These are phyloP conservation scores for Alternaria ethzedia DNA, from an alignment of 2,329 filamentous ascomycete species.

Conservation along the genomic window DNA sequence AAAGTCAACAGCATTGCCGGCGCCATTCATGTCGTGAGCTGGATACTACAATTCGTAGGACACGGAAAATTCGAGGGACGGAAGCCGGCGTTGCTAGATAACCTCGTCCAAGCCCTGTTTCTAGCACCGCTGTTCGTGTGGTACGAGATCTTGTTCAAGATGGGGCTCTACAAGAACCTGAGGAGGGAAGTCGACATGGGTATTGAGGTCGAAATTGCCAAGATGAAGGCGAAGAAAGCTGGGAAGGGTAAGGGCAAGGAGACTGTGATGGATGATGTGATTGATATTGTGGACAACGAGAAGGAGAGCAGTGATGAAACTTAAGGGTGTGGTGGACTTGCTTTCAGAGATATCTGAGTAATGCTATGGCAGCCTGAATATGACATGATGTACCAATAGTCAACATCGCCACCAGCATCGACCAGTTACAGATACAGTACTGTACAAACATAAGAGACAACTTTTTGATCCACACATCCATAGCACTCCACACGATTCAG, in stretches of 20 bases:
- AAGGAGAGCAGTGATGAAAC: neutral
- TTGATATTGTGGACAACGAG: neutral
- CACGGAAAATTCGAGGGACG: slow-evolving; percentile 88
- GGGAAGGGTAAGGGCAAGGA: neutral
- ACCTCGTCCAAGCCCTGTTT: slow-evolving; percentile 87
- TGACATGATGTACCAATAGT: too few relatives aligned
- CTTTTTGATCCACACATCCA: neutral
- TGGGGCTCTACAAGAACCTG: slow-evolving; percentile 74
- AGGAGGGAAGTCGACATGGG: slow-evolving; percentile 55
- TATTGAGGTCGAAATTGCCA: slow-evolving; percentile 56
- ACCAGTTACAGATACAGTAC: too few relatives aligned
- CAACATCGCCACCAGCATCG: neutral
- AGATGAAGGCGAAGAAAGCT: slow-evolving; percentile 51
- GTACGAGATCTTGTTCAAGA: slow-evolving; percentile 87
- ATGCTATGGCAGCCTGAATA: too few relatives aligned
- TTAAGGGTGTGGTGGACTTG: too few relatives aligned
- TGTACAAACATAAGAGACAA: neutral
- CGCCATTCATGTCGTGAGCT: slow-evolving; percentile 72
- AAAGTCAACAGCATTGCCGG: slow-evolving; percentile 68
- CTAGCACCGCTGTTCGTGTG: slow-evolving; percentile 95
- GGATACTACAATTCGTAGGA: slow-evolving; percentile 89
- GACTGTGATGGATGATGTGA: neutral
- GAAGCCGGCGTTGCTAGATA: slow-evolving; percentile 87
- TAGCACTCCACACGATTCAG: neutral
- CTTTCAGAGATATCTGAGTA: too few relatives aligned